Base-by-base conservation (phyloP, 306 rosid species). In the Fragaria ananassa region DNA sequence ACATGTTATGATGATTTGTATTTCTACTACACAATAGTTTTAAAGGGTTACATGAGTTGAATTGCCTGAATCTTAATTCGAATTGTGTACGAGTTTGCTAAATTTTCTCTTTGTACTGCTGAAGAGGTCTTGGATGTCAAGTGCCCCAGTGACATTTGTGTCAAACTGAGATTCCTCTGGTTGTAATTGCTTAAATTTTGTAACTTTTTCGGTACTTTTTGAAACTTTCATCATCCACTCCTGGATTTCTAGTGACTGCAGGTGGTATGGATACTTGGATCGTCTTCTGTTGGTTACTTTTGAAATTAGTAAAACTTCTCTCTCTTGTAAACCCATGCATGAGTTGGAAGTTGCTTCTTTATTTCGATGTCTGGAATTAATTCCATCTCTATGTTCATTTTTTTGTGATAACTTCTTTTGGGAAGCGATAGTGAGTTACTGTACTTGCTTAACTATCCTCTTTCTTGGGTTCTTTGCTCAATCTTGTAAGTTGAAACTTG, bases 291-390 rank as follows among this genome's bases (percentile, higher is more conserved):
- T 71, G 2, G 37, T 19, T 71, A 9, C 54, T 6, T 11, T 19
- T 44, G 44, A 18, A 37, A 37, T 19, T 3, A 31, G 11, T 29
- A 6, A n/a, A 71, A 53, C 75, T 35, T 54, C 60, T 35, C 60
- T 53, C 17, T 53, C 8, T 14, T 6, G 58, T 6, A 18, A 21
- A 41, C 10, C 2, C 63, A 35, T 35, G 47, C 58, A 34, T 15
- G 46, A 25, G 65, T 60, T 60, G 6, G 44, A 41, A 71, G 75
- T 31, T 35, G 76, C 64, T 63, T 71, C 23, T 37, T 66, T 19
- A n/a, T 53, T 71, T 9, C 8, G 13, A 21, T 54, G 7, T 72
- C 65, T 35, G 34, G 17, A 3, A 31, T 31, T 27, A 10, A 71
- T 10, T 53, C 49, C 21, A 10, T 71, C 64, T 53, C 23, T 60